phyloP scores from a whole-genome alignment of 2,329 filamentous ascomycete genomes.

The Helminthosporium solani region DNA sequence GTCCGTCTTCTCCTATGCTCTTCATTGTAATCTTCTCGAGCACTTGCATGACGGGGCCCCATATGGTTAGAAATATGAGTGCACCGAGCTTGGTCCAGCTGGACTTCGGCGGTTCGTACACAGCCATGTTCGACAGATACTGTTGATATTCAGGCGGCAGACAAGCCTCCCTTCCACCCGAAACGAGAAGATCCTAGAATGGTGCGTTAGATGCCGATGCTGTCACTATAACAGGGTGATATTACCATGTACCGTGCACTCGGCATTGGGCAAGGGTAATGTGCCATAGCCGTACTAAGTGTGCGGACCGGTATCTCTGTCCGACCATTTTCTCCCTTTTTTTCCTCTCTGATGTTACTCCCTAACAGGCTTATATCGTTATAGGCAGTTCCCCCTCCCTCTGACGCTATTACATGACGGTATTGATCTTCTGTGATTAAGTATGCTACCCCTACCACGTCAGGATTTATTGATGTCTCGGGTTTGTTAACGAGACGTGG shows the following conservation, averaged over 20 bases:
- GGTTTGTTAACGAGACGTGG: constrained; percentile 1
- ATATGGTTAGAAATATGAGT: constrained; percentile 6
- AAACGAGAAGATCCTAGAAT: constrained; percentile 3
- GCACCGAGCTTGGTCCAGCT: constrained; percentile 3
- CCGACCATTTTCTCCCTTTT: neutral
- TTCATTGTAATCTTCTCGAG: constrained; percentile 8
- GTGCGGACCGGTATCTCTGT: neutral
- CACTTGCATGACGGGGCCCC: constrained; percentile 4
- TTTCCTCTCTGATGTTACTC: neutral
- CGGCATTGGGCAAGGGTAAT: constrained; percentile 2
- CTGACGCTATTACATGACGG: constrained; percentile 15
- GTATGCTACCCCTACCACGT: constrained; percentile 17
- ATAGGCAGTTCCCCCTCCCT: constrained; percentile 17
- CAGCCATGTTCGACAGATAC: constrained; percentile 2
- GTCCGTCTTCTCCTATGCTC: constrained; percentile 4
- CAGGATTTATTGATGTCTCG: neutral
- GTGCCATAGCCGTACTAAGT: neutral
- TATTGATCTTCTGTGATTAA: constrained; percentile 17
- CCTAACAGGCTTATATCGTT: constrained; percentile 2
- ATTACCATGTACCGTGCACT: constrained; percentile 12
- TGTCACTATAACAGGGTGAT: neutral
- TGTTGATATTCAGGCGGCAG: constrained; percentile 4
- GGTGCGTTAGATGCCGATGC: neutral
- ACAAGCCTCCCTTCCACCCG: constrained; percentile 2
- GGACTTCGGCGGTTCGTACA: constrained; percentile 1